A percentile compares a stretch with the other conserved stretches of the same genome.
These are phyloP conservation scores for Odontarrhena argentea DNA, from an alignment of 345 rosid species.

Conservation along the genomic window DNA sequence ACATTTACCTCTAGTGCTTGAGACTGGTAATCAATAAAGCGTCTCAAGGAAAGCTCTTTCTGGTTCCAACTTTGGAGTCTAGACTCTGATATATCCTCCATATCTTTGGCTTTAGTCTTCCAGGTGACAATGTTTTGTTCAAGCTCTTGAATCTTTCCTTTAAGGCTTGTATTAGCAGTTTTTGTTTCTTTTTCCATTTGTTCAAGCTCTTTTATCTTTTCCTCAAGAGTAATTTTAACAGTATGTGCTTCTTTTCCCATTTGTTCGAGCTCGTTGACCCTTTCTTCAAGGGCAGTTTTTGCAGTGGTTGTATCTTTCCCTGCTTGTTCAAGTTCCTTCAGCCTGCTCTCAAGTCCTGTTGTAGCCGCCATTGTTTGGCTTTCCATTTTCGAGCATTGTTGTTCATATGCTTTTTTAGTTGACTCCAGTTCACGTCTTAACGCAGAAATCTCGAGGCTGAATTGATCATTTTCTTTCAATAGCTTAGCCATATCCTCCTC, in stretches of 20 bases:
- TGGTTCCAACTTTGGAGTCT: constrained; percentile 51
- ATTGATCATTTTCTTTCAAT: constrained; percentile 45
- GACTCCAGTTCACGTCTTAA: constrained; percentile 56
- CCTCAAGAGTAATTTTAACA: constrained; percentile 47
- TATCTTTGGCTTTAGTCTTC: constrained; percentile 49
- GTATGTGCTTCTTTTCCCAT: constrained; percentile 60
- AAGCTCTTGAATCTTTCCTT: constrained; percentile 56
- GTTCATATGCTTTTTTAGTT: constrained; percentile 52
- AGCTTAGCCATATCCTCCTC: constrained; percentile 51
- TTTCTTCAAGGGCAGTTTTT: constrained; percentile 47
- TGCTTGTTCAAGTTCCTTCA: constrained; percentile 59
- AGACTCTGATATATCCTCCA: constrained; percentile 52
- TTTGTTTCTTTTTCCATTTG: constrained; percentile 63
- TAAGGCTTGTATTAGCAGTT: constrained; percentile 45
- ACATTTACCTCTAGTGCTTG: constrained; percentile 60
- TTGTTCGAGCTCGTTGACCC: constrained; percentile 59
- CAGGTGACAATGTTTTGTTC: constrained; percentile 47
- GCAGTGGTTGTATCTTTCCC: constrained; percentile 55
- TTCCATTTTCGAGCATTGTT: constrained; percentile 55
- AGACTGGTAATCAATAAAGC: constrained; percentile 50
- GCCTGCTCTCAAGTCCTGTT: constrained; percentile 48
- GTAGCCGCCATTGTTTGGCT: constrained; percentile 54
- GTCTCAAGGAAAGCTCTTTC: constrained; percentile 52
- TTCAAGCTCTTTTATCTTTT: constrained; percentile 55
- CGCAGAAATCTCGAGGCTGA: constrained; percentile 40